phyloP scores from a whole-genome alignment of 129 eudicot genomes.

The Flaveria trinervia region DNA sequence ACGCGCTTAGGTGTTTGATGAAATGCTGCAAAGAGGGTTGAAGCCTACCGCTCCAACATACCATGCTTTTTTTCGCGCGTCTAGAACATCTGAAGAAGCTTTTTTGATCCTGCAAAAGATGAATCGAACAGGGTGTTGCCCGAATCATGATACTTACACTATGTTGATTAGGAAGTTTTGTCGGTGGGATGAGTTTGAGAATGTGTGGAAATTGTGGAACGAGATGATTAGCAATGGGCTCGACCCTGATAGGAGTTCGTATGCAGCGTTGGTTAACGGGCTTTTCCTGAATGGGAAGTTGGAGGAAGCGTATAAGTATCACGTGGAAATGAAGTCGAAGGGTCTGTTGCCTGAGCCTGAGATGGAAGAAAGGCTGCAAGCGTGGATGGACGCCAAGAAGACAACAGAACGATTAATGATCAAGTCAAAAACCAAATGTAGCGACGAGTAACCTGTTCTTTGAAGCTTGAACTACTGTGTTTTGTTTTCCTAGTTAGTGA shows the following conservation, averaged over 20 bases:
- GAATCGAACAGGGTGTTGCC: constrained; percentile 55
- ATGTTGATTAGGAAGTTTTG: constrained; percentile 87
- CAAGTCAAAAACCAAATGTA: constrained; percentile 9
- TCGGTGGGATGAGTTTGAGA: constrained; percentile 62
- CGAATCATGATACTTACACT: constrained; percentile 64
- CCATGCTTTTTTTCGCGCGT: constrained; percentile 69
- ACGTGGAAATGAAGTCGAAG: constrained; percentile 77
- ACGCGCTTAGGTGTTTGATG: constrained; percentile 55
- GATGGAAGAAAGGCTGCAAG: constrained; percentile 66
- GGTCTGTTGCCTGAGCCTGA: constrained; percentile 65
- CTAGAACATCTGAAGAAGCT: constrained; percentile 60
- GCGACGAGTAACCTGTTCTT: constrained; percentile 3
- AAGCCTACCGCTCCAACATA: constrained; percentile 67
- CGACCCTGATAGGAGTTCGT: constrained; percentile 76
- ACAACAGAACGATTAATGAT: neutral
- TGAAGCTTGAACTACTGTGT: neutral
- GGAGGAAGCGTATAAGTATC: constrained; percentile 70
- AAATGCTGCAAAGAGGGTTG: constrained; percentile 66
- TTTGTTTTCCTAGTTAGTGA: neutral
- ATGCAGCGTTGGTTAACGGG: constrained; percentile 71
- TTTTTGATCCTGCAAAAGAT: constrained; percentile 62
- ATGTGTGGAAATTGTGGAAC: constrained; percentile 68
- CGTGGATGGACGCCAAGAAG: constrained; percentile 55
- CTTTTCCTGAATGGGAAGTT: constrained; percentile 81
- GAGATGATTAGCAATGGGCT: constrained; percentile 69